Evolutionary conservation across 169 alveolate species (phyloP).

Genomic region (Plasmodium vinckei): DNA sequence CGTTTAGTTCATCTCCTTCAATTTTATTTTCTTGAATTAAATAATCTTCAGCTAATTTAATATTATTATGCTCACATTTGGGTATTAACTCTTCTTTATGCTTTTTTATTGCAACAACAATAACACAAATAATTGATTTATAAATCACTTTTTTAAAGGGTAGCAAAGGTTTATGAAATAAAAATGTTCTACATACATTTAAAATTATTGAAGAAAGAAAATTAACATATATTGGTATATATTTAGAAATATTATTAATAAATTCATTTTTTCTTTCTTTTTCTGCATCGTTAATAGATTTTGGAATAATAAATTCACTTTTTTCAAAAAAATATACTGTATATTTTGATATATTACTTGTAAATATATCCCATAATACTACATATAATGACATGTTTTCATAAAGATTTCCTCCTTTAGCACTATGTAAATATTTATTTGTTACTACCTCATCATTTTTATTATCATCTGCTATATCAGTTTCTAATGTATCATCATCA

Average conservation of each 20-base stretch:
- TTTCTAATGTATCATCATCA: background rate
- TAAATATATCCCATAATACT: conserved; percentile 72
- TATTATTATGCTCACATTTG: conserved; percentile 20
- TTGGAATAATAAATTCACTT: conserved; percentile 28
- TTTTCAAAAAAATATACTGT: conserved; percentile 35
- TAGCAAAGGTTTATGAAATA: conserved; percentile 42
- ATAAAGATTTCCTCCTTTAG: conserved; percentile 8
- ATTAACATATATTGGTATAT: conserved; percentile 44
- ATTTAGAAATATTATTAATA: conserved; percentile 39
- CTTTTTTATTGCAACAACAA: conserved; percentile 21
- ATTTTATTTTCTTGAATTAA: conserved; percentile 40
- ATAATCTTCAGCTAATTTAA: conserved; percentile 38
- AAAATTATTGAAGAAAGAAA: conserved; percentile 39
- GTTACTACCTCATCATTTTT: background rate
- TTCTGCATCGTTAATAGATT: conserved; percentile 48
- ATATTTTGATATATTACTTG: conserved; percentile 47
- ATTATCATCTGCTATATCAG: background rate
- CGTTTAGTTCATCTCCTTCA: conserved; percentile 36
- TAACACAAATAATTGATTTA: conserved; percentile 53
- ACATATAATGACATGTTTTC: conserved; percentile 61
- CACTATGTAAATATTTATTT: conserved; percentile 35
- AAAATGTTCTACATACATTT: conserved; percentile 46
- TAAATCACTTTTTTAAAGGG: conserved; percentile 66
- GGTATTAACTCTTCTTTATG: conserved; percentile 51
- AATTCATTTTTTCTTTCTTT: conserved; percentile 62